Conservation (phyloP, 352 stramenopile genomes). For the Globisporangium perplexum region DNA sequence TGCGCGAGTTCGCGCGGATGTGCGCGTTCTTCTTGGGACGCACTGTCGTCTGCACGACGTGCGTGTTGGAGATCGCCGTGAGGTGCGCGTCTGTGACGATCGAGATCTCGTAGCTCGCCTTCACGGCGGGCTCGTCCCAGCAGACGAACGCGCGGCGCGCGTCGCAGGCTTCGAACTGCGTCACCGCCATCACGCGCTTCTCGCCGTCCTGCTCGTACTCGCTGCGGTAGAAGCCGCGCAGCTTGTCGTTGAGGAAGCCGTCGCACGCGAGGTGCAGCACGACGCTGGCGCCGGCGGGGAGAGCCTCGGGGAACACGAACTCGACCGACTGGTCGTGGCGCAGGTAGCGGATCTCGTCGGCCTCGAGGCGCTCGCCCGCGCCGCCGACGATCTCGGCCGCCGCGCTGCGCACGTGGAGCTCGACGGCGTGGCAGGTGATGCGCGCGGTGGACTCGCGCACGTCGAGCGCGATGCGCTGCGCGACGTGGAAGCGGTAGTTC, state of each 20-base stretch:
- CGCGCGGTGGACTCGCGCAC: slow-evolving; percentile 52
- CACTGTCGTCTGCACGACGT: slow-evolving; percentile 82
- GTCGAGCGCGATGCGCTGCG: slow-evolving; percentile 51
- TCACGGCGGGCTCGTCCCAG: slow-evolving; percentile 96
- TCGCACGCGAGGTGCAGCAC: slow-evolving; percentile 50
- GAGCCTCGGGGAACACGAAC: slow-evolving; percentile 37
- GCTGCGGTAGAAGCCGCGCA: slow-evolving; percentile 95
- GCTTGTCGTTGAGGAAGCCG: slow-evolving; percentile 87
- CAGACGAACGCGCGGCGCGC: slow-evolving; percentile 95
- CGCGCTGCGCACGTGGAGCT: slow-evolving; percentile 86
- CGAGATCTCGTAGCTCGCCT: slow-evolving; percentile 92
- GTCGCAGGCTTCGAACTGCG: slow-evolving; percentile 81
- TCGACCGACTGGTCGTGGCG: slow-evolving; percentile 47
- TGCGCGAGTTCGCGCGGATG: slow-evolving; percentile 38
- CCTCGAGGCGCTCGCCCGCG: slow-evolving; percentile 26
- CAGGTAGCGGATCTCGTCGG: slow-evolving; percentile 53
- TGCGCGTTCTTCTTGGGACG: slow-evolving; percentile 54
- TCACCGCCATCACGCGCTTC: slow-evolving; percentile 91
- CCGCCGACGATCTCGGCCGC: slow-evolving; percentile 28
- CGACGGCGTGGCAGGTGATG: slow-evolving; percentile 93
- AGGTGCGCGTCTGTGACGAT: slow-evolving; percentile 90
- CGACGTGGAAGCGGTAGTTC: slow-evolving; percentile 63
- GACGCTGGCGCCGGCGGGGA: slow-evolving; percentile 26
- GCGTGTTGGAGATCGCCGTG: slow-evolving; percentile 95
- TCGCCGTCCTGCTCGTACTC: slow-evolving; percentile 91